These are phyloP conservation scores for Thamnidium elegans DNA, from an alignment of 192 early-diverging fungal genomes.

Conservation along the genomic window DNA sequence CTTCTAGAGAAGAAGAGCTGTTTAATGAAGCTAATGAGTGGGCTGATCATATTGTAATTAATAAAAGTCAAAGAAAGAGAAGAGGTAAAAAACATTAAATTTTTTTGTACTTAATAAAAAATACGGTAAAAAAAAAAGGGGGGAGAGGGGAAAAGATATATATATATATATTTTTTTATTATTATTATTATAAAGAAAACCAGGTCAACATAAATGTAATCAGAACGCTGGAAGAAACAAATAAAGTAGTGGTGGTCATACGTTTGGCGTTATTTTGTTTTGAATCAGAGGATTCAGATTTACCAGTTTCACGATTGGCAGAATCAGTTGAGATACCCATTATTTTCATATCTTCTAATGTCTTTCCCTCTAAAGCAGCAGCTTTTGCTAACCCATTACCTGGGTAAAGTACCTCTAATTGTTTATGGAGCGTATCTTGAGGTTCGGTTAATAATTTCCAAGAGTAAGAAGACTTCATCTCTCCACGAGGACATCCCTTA, in stretches of 20 bases:
- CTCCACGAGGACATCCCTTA: conserved; percentile 33
- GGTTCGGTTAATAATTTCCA: conserved; percentile 29
- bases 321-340: background rate
- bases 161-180: too few species aligned
- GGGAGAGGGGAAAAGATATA: too few species aligned
- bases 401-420: conserved; percentile 20
- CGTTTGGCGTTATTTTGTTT: background rate
- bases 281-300: background rate
- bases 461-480: conserved; percentile 29
- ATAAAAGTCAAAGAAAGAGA: conserved; percentile 19
- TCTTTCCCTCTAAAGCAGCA: conserved; percentile 14
- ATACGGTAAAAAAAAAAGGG: conserved; percentile 4
- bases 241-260: background rate
- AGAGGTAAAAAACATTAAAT: conserved; percentile 15
- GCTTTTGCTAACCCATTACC: conserved; percentile 15
- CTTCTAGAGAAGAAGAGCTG: background rate
- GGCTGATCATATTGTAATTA: conserved; percentile 30
- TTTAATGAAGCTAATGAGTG: conserved; percentile 1
- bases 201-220: background rate
- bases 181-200: too few species aligned
- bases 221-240: background rate
- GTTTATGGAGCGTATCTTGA: background rate
- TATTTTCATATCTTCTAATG: conserved; percentile 2
- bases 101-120: conserved; percentile 1
- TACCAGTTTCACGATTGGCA: background rate